These are phyloP conservation scores for Oryza longistaminata DNA, from an alignment of 176 grass and related monocot species.

Conservation along the genomic window DNA sequence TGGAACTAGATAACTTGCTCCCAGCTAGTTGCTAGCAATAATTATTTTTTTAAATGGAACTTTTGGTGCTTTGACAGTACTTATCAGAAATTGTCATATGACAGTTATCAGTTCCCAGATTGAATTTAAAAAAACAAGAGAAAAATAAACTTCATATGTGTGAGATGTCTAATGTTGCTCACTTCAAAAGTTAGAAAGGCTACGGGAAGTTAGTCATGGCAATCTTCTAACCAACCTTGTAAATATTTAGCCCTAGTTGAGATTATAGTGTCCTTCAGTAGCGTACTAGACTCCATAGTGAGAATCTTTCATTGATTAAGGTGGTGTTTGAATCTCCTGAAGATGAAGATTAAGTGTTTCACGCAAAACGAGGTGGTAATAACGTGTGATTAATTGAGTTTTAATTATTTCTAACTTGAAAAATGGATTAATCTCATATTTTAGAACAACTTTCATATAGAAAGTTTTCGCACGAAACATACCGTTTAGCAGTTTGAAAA, in stretches of 20 bases:
- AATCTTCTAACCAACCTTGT: not conserved
- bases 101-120: not conserved
- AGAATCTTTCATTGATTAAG: not conserved
- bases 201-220: not conserved
- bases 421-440: no score
- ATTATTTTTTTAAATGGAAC: not conserved
- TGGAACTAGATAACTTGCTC: not conserved
- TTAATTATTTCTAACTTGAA: no score
- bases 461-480: no score
- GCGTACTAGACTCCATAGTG: no score
- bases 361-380: no score
- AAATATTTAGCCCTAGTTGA: not conserved
- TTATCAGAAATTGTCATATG: not conserved
- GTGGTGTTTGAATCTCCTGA: no score
- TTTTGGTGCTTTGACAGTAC: not conserved
- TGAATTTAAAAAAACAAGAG: not conserved
- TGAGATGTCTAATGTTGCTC: not conserved
- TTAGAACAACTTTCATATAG: no score
- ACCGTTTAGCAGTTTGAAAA: no score
- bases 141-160: not conserved
- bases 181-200: not conserved
- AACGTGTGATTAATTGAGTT: no score
- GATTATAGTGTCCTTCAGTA: not conserved
- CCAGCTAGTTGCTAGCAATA: not conserved
- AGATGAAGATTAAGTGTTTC: no score